These are phyloP conservation scores for Elsinoe batatas DNA, from an alignment of 2,329 filamentous ascomycete genomes.

Conservation along the genomic window DNA sequence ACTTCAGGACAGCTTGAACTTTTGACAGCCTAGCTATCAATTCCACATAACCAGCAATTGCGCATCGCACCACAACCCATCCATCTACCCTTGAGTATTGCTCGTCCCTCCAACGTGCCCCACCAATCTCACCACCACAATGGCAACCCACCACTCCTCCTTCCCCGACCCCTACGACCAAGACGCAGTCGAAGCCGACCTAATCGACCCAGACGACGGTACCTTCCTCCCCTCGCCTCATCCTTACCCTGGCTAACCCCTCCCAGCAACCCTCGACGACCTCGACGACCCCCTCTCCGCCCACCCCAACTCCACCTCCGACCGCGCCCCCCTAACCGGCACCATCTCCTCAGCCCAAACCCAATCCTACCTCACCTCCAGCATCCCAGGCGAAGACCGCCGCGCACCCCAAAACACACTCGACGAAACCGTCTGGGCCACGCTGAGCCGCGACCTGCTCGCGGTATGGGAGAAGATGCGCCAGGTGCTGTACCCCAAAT, in stretches of 20 bases:
- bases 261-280: conserved; percentile 71
- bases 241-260: neutral
- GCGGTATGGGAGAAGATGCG: conserved; percentile 98
- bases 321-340: conserved; percentile 71
- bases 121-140: neutral
- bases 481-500: conserved; percentile 92
- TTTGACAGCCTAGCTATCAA: neutral
- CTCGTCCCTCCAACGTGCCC: neutral
- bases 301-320: conserved; percentile 42
- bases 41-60: neutral
- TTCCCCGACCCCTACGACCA: conserved; percentile 33
- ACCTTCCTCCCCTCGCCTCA: conserved; percentile 6
- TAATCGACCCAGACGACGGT: conserved; percentile 46
- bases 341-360: conserved; percentile 54
- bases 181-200: conserved; percentile 39
- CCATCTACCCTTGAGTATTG: neutral
- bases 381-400: conserved; percentile 87
- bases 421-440: conserved; percentile 95
- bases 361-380: conserved; percentile 75
- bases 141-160: neutral
- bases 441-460: conserved; percentile 79
- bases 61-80: neutral
- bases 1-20: conserved; percentile 9
- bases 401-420: conserved; percentile 85
- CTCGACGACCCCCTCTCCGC: conserved; percentile 73